Evolutionary conservation across 2,329 filamentous ascomycete genomes (phyloP), one percentile per base, ranked within the genome.

Genomic region (Alternaria arborescens): DNA sequence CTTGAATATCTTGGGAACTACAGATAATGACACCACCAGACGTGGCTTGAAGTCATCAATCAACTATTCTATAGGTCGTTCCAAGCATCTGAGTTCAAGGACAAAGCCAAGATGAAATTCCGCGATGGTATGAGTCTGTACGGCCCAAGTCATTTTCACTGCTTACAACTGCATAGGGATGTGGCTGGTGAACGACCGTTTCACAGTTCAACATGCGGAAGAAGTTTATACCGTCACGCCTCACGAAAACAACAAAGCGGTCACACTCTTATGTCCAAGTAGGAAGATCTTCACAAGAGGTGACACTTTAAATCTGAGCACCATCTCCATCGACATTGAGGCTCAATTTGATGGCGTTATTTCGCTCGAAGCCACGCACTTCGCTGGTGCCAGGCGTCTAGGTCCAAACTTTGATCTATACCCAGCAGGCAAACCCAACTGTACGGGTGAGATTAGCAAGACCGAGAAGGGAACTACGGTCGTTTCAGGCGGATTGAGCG

Each of bases 121-220:
- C 85, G 86, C 65, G 86, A 88, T 84, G 85, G 85, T 78, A 65
- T 55, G 74, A 22, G 24, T 22, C n/a, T 55, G 43, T 16, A 14
- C 42, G 28, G 4, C 26, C 24, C n/a, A 14, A 1, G 7, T 24
- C 28, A 8, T 44, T 44, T 43, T 44, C 51, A 28, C 53, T 20
- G 56, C 60, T 70, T 42, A 73, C 44, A 7, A 26, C 10, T 3
- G 10, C 30, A 16, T 46, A 83, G 82, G 81, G 66, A 88, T 90
- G 88, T 91, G 89, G 89, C 80, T 90, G 50, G 82, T 84, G 42
- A 87, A 85, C 58, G 85, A 88, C 75, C 85, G 84, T 62, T 83
- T 88, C 72, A 81, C 82, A 51, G 82, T 88, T 26, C 86, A 89
- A 71, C 90, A 90, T 67, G 89, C 88, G 34, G 88, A 90, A 76